phyloP scores from a whole-genome alignment of 2,329 filamentous ascomycete genomes.

The Monilinia polystroma region DNA sequence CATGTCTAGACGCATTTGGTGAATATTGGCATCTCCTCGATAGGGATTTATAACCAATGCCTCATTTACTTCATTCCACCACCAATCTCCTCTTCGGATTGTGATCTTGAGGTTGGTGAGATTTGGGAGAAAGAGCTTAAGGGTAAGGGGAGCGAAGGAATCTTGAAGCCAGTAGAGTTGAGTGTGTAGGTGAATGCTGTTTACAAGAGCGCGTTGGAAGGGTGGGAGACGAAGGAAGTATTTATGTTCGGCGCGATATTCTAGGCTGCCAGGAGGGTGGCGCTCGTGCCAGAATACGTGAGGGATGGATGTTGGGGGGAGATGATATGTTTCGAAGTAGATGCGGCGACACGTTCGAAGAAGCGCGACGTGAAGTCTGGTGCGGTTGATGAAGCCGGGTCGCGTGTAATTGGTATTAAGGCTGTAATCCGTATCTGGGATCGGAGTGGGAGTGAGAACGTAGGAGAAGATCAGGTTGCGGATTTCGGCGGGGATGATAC shows the following conservation, averaged over 20 bases:
- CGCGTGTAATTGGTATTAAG: conserved; percentile 26
- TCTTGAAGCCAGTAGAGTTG: conserved; percentile 34
- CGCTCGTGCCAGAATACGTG: conserved; percentile 32
- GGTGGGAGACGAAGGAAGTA: conserved; percentile 25
- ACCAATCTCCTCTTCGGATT: conserved; percentile 35
- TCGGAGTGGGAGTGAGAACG: conserved; percentile 2
- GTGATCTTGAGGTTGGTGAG: conserved; percentile 33
- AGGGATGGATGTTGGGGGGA: conserved; percentile 28
- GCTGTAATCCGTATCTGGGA: neutral
- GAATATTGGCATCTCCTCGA: conserved; percentile 9
- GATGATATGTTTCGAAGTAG: conserved; percentile 34
- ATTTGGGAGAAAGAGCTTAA: conserved; percentile 22
- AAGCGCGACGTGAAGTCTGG: conserved; percentile 26
- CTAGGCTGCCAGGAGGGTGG: neutral
- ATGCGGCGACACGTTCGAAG: conserved; percentile 31
- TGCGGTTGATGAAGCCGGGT: conserved; percentile 27
- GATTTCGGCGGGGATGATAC: conserved; percentile 12
- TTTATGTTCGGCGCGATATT: conserved; percentile 14
- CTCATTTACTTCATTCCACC: conserved; percentile 31
- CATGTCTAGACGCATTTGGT: conserved; percentile 24
- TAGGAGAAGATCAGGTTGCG: conserved; percentile 12
- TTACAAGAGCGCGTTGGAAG: conserved; percentile 26
- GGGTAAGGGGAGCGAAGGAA: conserved; percentile 23
- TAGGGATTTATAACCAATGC: conserved; percentile 31
- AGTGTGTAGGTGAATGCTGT: conserved; percentile 29